Evolutionary conservation across 2,329 filamentous ascomycete species (phyloP), one percentile per base, ranked within the genome.

Genomic region (Aspergillus fischeri): DNA sequence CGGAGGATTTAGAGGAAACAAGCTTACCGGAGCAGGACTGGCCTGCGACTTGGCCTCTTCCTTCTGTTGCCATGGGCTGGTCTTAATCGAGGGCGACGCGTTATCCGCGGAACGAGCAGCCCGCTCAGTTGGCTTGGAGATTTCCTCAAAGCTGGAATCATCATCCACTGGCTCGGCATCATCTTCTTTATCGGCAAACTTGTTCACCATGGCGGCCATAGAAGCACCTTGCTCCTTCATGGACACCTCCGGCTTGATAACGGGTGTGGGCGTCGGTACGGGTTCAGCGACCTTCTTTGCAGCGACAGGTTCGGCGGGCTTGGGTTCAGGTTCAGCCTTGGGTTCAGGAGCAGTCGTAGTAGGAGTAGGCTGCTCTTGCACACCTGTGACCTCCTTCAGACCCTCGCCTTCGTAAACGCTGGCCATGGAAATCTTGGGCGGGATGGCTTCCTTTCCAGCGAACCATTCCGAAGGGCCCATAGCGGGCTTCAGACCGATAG

Each of bases 381-480:
- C 65, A 79, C 80, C 51, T 66, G 77, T 67, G 74, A 96, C 83
- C 76, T 96, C 91, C 66, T 89, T 86, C 3, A 91, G 86, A 5
- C 87, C 89, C 60, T 84, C 84, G 54, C 92, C 92, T 44, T 96
- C 91, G 74, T 95, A 97, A 50, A 97, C 75, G 67, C 90, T 92
- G 75, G 95, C 92, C 66, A 99, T 85, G 64, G 94, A 93, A 70
- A 99, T 92, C 82, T 96, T 97, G 59, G 92, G 82, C 7, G 94
- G 92, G 45, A 95, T 76, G 7, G 81, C 91, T 17, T 88, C 88
- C 79, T 96, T 94, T 62, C 94, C 94, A 14, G 82, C 81, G 53
- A 96, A 82, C 92, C 92, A 99, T 65, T 97, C 92, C 49, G 83
- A 77, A 44, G 89, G 84, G 55, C 86, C 89, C 70, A 96, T 84